These are phyloP conservation scores for Xylariaceae sp. DNA, from an alignment of 2,329 filamentous ascomycete genomes.

Conservation along the genomic window DNA sequence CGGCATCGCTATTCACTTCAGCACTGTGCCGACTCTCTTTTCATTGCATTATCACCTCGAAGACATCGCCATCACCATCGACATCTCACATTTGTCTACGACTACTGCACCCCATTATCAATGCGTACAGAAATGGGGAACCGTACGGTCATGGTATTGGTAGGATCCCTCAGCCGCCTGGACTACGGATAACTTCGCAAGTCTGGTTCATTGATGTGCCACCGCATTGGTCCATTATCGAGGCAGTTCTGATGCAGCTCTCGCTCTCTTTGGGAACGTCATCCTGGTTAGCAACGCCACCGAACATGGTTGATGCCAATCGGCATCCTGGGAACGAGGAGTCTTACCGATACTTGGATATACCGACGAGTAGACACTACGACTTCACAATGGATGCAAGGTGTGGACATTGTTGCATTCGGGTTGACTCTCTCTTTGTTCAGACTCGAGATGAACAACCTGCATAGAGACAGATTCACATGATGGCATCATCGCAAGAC, in stretches of 20 bases:
- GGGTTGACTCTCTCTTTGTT: not conserved
- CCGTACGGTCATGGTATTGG: not conserved
- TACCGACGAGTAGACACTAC: no score
- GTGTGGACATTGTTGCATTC: no score
- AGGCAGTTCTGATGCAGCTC: not conserved
- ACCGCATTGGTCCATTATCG: not conserved
- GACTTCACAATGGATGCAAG: no score
- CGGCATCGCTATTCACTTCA: not conserved
- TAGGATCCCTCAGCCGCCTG: not conserved
- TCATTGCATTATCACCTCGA: not conserved
- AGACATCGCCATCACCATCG: not conserved
- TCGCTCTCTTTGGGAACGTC: not conserved
- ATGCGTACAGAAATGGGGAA: not conserved
- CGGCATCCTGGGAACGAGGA: no score
- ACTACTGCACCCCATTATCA: not conserved
- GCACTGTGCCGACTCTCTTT: not conserved
- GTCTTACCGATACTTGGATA: no score
- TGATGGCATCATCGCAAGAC: conserved; percentile 5
- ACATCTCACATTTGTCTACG: not conserved
- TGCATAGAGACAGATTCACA: conserved; percentile 8
- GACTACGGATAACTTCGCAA: no score
- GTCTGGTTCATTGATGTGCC: not conserved
- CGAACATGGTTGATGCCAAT: no score
- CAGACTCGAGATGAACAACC: not conserved
- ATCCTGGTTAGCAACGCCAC: no score